A percentile compares a stretch with the other conserved stretches of the same genome.
These are phyloP conservation scores for Paratinospora sagittata DNA, from an alignment of 164 flowering plant species.

Conservation along the genomic window DNA sequence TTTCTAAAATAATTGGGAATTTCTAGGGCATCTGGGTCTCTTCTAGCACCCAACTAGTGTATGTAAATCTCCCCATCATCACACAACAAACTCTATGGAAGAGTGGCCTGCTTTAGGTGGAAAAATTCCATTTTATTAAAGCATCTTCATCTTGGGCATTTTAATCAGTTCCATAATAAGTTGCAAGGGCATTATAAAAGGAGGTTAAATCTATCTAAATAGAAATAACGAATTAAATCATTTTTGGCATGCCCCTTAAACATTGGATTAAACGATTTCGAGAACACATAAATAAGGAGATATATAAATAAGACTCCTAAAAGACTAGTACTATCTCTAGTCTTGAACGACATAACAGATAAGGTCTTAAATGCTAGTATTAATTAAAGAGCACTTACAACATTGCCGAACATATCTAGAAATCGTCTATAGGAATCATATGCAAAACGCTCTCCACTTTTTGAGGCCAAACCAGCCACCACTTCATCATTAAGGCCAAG, in stretches of 20 bases:
- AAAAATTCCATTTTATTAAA: too few species aligned
- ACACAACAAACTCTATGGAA: too few species aligned
- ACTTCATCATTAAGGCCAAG: slow-evolving; percentile 96
- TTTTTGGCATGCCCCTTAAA: too few species aligned
- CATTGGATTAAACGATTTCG: neutral
- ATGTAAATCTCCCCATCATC: too few species aligned
- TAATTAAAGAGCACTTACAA: slow-evolving; percentile 45
- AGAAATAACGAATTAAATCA: too few species aligned
- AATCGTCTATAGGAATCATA: slow-evolving; percentile 94
- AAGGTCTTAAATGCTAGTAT: neutral
- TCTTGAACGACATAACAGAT: neutral
- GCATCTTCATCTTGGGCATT: neutral
- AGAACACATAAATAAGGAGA: neutral
- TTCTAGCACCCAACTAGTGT: too few species aligned
- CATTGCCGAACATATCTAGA: slow-evolving; percentile 95
- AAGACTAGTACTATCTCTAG: too few species aligned
- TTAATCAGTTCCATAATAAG: neutral
- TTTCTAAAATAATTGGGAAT: neutral
- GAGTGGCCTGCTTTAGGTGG: too few species aligned
- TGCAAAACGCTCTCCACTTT: slow-evolving; percentile 95
- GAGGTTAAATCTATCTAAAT: too few species aligned
- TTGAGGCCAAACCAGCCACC: slow-evolving; percentile 79
- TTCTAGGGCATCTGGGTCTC: too few species aligned
- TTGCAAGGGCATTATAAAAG: neutral
- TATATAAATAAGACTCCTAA: neutral